Base-by-base conservation (phyloP, 345 rosid species). In the Punica granatum region DNA sequence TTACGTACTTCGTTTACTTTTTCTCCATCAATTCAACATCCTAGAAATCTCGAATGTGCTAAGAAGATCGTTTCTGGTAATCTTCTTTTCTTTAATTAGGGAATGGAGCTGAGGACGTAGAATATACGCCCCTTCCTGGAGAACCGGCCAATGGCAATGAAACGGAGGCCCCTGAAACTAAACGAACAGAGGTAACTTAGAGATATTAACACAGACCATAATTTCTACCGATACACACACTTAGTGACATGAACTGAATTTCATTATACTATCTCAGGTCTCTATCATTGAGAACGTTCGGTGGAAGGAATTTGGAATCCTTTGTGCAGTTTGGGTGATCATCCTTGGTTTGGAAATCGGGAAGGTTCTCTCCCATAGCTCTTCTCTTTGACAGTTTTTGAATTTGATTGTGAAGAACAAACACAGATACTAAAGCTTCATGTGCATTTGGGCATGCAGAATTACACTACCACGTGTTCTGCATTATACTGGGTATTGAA, bases 241-340 rank as follows among this genome's bases (percentile, higher is more conserved):
- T 26, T 6, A 10, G 16, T 23, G 23, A 51, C 65, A 59, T 49
- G 35, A 21, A 68, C 58, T 64, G 66, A 18, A 72, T 48, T 13
- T 61, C 15, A 60, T 23, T 35, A 32, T 25, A 34, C 68, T 60
- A 30, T 56, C 61, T 39, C 72, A 80, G 81, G 79, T 70, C 36
- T 16, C 79, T 58, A 4, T 82, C 54, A 54, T 67, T 68, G 81
- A 80, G 51, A 80, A 80, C 67, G 81, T 80, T 41, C 33, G 28
- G 26, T 80, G 84, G 84, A 75, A 75, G 65, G 74, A 80, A 62
- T 74, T 80, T 16, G 81, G 68, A 62, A 46, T 78, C 58, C 79
- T 75, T 12, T 32, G 66, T 64, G 48, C 60, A 34, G 72, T 76
- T 65, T 79, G 79, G 84, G 33, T 71, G 7, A 59, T 63, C 60